A percentile compares a stretch with the other conserved stretches of the same genome.
Conservation (phyloP, 371 early-diverging fungal species). For the Rhizopus delemar region DNA sequence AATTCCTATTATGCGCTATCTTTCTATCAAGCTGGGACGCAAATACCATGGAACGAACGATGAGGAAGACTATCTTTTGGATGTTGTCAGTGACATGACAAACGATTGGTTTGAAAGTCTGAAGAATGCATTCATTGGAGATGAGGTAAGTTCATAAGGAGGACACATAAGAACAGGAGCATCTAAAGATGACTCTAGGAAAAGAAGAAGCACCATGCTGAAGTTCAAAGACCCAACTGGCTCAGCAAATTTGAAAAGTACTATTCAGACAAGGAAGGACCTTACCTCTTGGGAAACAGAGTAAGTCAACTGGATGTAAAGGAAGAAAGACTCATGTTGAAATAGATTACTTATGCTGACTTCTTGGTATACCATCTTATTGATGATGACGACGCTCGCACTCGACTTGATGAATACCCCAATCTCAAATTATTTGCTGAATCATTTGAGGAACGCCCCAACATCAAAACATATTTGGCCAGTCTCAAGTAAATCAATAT, state of each 20-base stretch:
- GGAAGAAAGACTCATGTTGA: too few species aligned
- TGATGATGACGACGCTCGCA: conserved; percentile 15
- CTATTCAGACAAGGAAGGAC: conserved; percentile 20
- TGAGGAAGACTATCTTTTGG: conserved; percentile 24
- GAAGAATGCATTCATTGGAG: not conserved
- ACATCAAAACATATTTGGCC: conserved; percentile 19
- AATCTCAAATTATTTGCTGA: conserved; percentile 24
- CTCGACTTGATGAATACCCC: conserved; percentile 15
- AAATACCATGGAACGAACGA: conserved; percentile 29
- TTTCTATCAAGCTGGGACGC: conserved; percentile 23
- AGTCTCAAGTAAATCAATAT: too few species aligned
- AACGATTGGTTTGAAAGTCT: conserved; percentile 16
- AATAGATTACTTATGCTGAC: conserved; percentile 22
- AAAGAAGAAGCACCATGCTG: not conserved
- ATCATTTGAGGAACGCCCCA: conserved; percentile 24
- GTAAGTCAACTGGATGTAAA: not conserved
- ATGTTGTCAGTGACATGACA: conserved; percentile 14
- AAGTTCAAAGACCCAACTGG: conserved; percentile 5
- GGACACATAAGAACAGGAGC: too few species aligned
- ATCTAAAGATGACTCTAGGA: not conserved
- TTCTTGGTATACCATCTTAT: conserved; percentile 30
- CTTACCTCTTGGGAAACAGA: conserved; percentile 9
- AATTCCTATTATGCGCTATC: conserved; percentile 29
- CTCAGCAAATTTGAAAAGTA: conserved; percentile 20
- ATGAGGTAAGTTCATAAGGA: not conserved